Percentiles rank a stretch among this genome's conserved stretches.
Conservation (phyloP, 495 filamentous ascomycete species). For the Penicillium manginii region DNA sequence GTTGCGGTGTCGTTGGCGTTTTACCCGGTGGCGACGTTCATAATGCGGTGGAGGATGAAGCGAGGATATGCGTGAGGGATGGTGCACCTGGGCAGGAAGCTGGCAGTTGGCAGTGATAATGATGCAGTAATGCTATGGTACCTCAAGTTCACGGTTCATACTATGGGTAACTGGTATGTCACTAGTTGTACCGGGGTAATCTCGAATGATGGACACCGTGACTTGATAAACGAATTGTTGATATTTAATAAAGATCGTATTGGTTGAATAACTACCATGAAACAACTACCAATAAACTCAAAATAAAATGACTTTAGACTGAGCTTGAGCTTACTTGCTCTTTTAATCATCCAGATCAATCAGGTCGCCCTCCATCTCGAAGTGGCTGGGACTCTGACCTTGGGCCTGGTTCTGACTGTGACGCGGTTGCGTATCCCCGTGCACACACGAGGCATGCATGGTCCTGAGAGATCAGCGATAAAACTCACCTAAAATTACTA, state of each 20-base stretch:
- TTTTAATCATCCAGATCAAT: slow-evolving; percentile 1
- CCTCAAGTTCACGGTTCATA: too few species aligned
- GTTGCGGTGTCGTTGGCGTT: slow-evolving; percentile 55
- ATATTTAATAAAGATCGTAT: slow-evolving; percentile 2
- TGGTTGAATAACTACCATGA: slow-evolving; percentile 2
- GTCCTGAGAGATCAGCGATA: not conserved
- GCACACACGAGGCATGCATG: slow-evolving; percentile 10
- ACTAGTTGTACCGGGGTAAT: too few species aligned
- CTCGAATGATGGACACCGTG: too few species aligned
- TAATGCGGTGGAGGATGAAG: slow-evolving; percentile 63
- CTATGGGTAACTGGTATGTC: too few species aligned
- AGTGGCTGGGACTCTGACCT: not conserved
- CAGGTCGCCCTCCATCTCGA: slow-evolving; percentile 2
- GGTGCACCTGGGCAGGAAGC: too few species aligned
- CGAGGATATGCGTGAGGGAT: slow-evolving; percentile 20
- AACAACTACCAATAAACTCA: not conserved
- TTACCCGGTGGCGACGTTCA: slow-evolving; percentile 63
- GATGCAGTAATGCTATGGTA: too few species aligned
- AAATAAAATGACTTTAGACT: too few species aligned
- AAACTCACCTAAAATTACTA: too few species aligned
- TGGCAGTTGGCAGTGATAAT: too few species aligned
- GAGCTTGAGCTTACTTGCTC: not conserved
- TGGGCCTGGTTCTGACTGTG: not conserved
- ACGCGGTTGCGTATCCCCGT: not conserved
- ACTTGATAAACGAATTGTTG: not conserved